A percentile compares a stretch with the other conserved stretches of the same genome.
Conservation (phyloP, 176 grass and related monocot genomes). For the Alopecurus myosuroides region DNA sequence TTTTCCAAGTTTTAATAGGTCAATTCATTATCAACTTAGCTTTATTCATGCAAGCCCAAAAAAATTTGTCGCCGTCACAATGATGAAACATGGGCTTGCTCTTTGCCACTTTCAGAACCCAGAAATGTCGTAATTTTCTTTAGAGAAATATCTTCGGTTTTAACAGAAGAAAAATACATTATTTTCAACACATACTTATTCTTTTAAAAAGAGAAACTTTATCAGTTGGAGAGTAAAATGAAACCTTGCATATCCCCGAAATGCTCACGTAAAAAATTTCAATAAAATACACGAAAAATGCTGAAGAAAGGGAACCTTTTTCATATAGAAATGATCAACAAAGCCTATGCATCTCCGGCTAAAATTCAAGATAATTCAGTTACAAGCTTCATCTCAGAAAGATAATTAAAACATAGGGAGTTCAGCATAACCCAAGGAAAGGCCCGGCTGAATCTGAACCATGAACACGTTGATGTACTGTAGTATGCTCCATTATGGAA, state of each 20-base stretch:
- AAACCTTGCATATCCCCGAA: background rate
- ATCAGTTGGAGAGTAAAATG: background rate
- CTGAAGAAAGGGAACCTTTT: background rate
- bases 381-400: background rate
- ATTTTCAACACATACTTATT: background rate
- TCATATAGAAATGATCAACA: background rate
- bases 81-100: background rate
- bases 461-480: background rate
- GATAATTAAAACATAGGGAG: background rate
- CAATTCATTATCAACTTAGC: conserved; percentile 13
- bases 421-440: background rate
- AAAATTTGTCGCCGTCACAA: background rate
- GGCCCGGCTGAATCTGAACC: conserved; percentile 15
- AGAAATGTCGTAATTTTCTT: background rate
- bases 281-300: background rate
- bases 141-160: background rate
- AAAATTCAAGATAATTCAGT: background rate
- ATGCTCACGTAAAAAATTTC: background rate
- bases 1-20: conserved; percentile 15
- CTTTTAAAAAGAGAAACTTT: background rate
- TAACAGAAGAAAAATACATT: background rate
- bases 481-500: background rate
- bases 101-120: background rate
- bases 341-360: background rate
- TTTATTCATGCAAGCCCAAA: background rate